phyloP scores from a whole-genome alignment of 2,329 filamentous ascomycete species.

The Epicoccum nigrum region DNA sequence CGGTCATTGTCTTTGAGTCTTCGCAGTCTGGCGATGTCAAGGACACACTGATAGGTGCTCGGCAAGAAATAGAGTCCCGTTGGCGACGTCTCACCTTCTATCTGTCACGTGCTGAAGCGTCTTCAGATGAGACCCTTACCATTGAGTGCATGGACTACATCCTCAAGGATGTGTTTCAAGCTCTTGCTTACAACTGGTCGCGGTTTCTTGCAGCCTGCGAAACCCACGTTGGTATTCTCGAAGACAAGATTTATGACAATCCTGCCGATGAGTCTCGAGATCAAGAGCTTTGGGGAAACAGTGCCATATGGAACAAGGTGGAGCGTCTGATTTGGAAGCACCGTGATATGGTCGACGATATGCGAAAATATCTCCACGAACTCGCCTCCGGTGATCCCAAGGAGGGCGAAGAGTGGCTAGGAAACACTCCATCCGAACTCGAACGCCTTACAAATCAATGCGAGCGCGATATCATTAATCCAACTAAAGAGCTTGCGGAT shows the following conservation, averaged over 20 bases:
- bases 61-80: constrained; percentile 58
- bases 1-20: constrained; percentile 61
- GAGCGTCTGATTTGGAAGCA: constrained; percentile 60
- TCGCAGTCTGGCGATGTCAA: constrained; percentile 55
- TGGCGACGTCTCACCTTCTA: constrained; percentile 61
- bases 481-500: constrained; percentile 57
- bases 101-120: constrained; percentile 42
- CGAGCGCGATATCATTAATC: constrained; percentile 58
- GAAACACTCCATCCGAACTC: constrained; percentile 49
- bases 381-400: constrained; percentile 44
- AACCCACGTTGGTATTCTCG: constrained; percentile 57
- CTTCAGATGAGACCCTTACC: constrained; percentile 50
- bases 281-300: constrained; percentile 60
- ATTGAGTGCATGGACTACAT: constrained; percentile 59
- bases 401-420: constrained; percentile 50
- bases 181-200: constrained; percentile 54
- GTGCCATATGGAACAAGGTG: constrained; percentile 58
- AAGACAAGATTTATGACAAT: constrained; percentile 57
- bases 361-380: constrained; percentile 52
- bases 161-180: constrained; percentile 57
- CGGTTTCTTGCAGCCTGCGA: constrained; percentile 53
- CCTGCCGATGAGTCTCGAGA: constrained; percentile 60
- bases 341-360: constrained; percentile 55
- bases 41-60: constrained; percentile 58
- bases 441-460: constrained; percentile 56